phyloP scores from a whole-genome alignment of 306 rosid genomes.

The Castanea sativa region DNA sequence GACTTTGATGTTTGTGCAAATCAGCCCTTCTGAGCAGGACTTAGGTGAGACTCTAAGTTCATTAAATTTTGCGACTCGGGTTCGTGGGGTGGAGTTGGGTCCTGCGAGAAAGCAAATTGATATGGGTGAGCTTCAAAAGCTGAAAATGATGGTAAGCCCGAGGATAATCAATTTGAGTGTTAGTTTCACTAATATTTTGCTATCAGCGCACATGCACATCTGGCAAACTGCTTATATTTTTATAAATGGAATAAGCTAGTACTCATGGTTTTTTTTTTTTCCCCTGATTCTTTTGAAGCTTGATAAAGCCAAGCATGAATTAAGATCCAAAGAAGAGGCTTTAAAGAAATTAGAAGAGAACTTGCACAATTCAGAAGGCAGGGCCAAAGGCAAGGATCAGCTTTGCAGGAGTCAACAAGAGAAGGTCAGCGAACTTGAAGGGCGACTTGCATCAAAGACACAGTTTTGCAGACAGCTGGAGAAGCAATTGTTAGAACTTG shows the following conservation, averaged over 20 bases:
- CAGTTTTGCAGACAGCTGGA: slow-evolving; percentile 60
- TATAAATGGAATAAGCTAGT: not conserved
- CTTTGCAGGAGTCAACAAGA: slow-evolving; percentile 57
- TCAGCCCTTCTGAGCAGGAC: slow-evolving; percentile 85
- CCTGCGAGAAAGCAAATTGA: slow-evolving; percentile 83
- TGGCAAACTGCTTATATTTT: not conserved
- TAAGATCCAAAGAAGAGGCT: slow-evolving; percentile 65
- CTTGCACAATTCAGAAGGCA: slow-evolving; percentile 63
- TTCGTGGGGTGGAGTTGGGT: slow-evolving; percentile 81
- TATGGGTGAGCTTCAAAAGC: slow-evolving; percentile 67
- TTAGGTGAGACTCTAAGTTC: slow-evolving; percentile 80
- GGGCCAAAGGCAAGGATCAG: slow-evolving; percentile 71
- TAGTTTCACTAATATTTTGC: not conserved
- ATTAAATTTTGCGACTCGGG: slow-evolving; percentile 80
- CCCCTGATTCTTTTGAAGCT: slow-evolving; percentile 45
- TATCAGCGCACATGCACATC: not conserved
- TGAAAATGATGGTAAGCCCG: slow-evolving; percentile 58
- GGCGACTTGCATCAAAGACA: slow-evolving; percentile 57
- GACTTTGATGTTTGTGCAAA: slow-evolving; percentile 87
- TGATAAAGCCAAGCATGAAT: slow-evolving; percentile 69
- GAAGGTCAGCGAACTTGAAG: slow-evolving; percentile 75
- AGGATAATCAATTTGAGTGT: slow-evolving; percentile 6
- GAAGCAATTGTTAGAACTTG: slow-evolving; percentile 62
- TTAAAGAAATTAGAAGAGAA: slow-evolving; percentile 69
- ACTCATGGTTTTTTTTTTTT: not conserved